Evolutionary conservation across 2,329 filamentous ascomycete species (phyloP), one percentile per base, ranked within the genome.

Genomic region (Phaeosphaeriaceae sp.): DNA sequence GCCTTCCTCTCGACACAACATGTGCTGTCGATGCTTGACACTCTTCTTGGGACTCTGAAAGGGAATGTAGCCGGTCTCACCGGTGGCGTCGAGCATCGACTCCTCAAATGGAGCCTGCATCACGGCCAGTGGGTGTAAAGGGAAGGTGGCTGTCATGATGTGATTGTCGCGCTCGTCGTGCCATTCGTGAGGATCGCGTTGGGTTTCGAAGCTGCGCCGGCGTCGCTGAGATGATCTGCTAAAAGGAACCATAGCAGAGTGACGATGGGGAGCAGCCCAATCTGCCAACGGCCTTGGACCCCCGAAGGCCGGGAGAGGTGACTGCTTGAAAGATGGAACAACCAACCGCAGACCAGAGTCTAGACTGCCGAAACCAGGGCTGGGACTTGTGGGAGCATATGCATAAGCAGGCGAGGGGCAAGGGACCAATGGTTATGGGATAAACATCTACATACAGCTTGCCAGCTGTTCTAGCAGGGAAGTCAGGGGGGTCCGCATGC

Each of bases 61-160:
- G 56, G 67, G 58, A 40, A 67, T 52, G 54, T 60, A 63, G 52
- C 61, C 63, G 2, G 65, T 69, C 56, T 71, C 66, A 53, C 70
- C 49, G 81, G 74, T 67, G 80, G 87, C 87, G 66, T 94, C 90
- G 48, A 85, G 77, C 60, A 94, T 84, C 2, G 89, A 93, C 74
- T 94, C 90, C 61, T 89, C 86, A 69, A 95, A 94, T 53, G 90
- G 89, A 54, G 82, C 84, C 71, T 94, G 90, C 84, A 94, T 89
- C 23, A 83, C 82, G 13, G 83, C 77, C 42, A 94, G 87, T 6
- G 90, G 90, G 67, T 95, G 90, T 35, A 74, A 68, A n/a, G 82
- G 83, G 52, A 77, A 70, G 48, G 62, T 64, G 38, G 62, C 60
- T 35, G 65, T 61, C 64, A 70, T 70, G 63, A 67, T 67, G 67